A percentile compares a stretch with the other conserved stretches of the same genome.
phyloP scores from a whole-genome alignment of 352 stramenopile genomes.

The Discostella stelligera region DNA sequence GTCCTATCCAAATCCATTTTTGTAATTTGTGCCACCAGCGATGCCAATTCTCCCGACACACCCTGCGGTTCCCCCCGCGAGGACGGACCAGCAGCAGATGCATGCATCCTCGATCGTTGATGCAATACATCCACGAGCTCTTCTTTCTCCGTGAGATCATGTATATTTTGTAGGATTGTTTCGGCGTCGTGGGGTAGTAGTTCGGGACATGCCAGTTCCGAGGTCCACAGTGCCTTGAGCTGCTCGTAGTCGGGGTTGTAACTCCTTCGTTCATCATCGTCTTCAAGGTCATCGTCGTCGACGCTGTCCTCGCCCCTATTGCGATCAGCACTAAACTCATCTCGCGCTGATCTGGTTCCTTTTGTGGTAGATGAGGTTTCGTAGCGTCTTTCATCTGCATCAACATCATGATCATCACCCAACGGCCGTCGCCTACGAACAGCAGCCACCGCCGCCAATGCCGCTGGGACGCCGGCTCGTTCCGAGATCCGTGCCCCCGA shows the following conservation, averaged over 20 bases:
- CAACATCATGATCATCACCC: not conserved
- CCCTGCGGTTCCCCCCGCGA: not conserved
- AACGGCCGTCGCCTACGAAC: not conserved
- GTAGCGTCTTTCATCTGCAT: not conserved
- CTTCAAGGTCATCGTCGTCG: conserved; percentile 10
- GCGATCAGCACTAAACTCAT: not conserved
- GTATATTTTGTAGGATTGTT: conserved; percentile 30
- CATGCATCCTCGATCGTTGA: conserved; percentile 18
- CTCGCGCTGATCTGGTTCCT: not conserved
- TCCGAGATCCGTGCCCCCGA: not conserved
- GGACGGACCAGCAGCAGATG: not conserved
- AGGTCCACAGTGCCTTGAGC: conserved; percentile 51
- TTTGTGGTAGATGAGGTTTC: not conserved
- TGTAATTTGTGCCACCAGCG: conserved; percentile 49
- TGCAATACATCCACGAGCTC: conserved; percentile 49
- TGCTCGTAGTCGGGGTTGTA: conserved; percentile 50
- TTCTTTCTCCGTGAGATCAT: conserved; percentile 47
- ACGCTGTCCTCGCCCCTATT: not conserved
- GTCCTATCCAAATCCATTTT: conserved; percentile 64
- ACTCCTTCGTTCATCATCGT: conserved; percentile 18
- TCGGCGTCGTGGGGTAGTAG: conserved; percentile 47
- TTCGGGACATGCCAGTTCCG: conserved; percentile 55
- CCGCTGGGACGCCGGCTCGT: conserved; percentile 10
- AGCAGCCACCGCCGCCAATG: conserved; percentile 17
- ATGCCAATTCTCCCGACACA: conserved; percentile 37